These are phyloP conservation scores for Arachis stenosperma DNA, from an alignment of 306 rosid species.

Conservation along the genomic window DNA sequence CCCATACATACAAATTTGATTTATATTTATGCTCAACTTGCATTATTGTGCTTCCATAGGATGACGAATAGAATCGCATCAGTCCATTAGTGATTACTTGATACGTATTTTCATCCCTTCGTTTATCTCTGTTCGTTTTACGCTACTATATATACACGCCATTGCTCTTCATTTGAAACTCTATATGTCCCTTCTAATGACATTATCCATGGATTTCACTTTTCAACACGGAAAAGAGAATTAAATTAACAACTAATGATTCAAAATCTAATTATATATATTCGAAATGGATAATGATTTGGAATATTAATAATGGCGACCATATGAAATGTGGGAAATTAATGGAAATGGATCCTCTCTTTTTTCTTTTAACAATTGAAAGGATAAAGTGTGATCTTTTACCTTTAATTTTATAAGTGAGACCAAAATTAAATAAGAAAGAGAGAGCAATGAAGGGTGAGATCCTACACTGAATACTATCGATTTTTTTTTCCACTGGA, in stretches of 20 bases:
- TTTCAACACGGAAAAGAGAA: neutral
- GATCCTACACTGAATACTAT: too few species aligned
- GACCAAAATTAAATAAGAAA: too few species aligned
- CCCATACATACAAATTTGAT: neutral
- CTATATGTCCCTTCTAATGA: too few species aligned
- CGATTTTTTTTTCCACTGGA: too few species aligned
- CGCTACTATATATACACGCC: neutral
- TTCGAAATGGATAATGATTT: neutral
- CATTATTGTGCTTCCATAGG: neutral
- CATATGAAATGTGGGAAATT: neutral
- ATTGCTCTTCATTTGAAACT: neutral
- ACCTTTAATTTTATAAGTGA: too few species aligned
- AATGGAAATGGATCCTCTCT: too few species aligned
- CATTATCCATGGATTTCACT: neutral
- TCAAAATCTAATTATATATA: neutral
- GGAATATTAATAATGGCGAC: neutral
- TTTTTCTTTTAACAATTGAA: too few species aligned
- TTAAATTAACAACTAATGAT: neutral
- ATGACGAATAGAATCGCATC: constrained; percentile 28
- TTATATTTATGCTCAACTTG: constrained; percentile 32
- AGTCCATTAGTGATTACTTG: neutral
- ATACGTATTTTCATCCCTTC: neutral
- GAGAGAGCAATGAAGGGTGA: too few species aligned
- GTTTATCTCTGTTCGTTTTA: neutral
- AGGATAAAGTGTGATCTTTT: too few species aligned